A percentile compares a stretch with the other conserved stretches of the same genome.
Evolutionary conservation across 352 stramenopile genomes (phyloP).

Genomic region (Phytophthora pluvialis): DNA sequence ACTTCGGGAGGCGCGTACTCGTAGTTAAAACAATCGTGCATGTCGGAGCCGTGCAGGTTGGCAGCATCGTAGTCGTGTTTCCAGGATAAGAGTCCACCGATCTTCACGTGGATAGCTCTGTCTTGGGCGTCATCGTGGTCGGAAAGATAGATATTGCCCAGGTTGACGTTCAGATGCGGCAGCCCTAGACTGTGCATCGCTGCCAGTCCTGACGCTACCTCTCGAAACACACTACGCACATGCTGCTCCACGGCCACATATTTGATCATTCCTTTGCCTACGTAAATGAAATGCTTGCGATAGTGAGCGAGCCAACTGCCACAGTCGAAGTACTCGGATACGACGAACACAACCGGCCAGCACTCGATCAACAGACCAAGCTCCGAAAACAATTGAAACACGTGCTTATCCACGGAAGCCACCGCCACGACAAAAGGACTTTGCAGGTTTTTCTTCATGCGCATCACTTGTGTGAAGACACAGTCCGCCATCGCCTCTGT

Average conservation of each 20-base stretch:
- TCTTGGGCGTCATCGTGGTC: background rate
- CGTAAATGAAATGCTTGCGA: slow-evolving; percentile 9
- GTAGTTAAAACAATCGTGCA: slow-evolving; percentile 49
- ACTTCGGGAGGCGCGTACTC: slow-evolving; percentile 53
- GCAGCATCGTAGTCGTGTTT: slow-evolving; percentile 48
- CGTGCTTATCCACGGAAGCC: slow-evolving; percentile 46
- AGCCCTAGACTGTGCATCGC: slow-evolving; percentile 64
- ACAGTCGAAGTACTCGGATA: slow-evolving; percentile 46
- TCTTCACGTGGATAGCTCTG: slow-evolving; percentile 30
- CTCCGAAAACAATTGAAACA: slow-evolving; percentile 69
- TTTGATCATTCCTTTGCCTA: slow-evolving; percentile 4
- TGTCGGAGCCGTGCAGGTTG: slow-evolving; percentile 35
- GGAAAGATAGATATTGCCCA: slow-evolving; percentile 54
- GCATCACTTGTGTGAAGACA: slow-evolving; percentile 42
- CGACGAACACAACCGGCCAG: slow-evolving; percentile 66
- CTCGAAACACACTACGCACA: slow-evolving; percentile 44
- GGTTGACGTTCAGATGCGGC: slow-evolving; percentile 62
- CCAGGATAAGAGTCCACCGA: slow-evolving; percentile 51
- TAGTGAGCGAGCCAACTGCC: slow-evolving; percentile 52
- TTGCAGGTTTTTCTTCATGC: slow-evolving; percentile 40
- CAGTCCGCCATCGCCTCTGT: slow-evolving; percentile 46
- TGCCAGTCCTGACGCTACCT: slow-evolving; percentile 55
- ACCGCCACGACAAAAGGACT: slow-evolving; percentile 51
- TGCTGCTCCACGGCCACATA: slow-evolving; percentile 41
- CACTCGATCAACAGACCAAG: slow-evolving; percentile 65